Percentiles rank a stretch among this genome's conserved stretches.
These are phyloP conservation scores for Digitaria exilis DNA, from an alignment of 202 grass and related monocot genomes.

Conservation along the genomic window DNA sequence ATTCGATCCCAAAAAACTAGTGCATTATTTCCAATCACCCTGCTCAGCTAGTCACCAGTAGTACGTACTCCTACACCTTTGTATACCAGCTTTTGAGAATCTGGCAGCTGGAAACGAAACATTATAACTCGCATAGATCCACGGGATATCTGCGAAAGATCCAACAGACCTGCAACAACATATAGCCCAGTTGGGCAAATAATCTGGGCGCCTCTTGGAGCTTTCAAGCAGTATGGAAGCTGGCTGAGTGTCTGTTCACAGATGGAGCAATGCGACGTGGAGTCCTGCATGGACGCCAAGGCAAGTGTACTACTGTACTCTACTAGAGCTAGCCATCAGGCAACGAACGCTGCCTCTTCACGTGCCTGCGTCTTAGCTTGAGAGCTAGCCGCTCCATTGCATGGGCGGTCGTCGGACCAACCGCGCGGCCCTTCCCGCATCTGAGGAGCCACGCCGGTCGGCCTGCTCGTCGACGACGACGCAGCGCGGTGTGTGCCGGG, in stretches of 20 bases:
- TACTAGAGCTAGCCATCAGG: neutral
- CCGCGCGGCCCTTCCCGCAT: conserved; percentile 37
- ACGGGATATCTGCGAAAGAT: conserved; percentile 22
- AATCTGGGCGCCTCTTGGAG: conserved; percentile 28
- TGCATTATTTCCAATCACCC: neutral
- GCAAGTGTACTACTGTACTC: neutral
- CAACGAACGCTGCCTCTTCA: conserved; percentile 28
- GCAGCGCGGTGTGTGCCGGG: too few relatives aligned
- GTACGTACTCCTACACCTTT: neutral
- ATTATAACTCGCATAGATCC: neutral
- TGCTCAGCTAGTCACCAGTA: neutral
- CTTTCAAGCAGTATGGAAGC: conserved; percentile 7
- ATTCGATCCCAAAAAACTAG: neutral
- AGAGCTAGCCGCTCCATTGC: neutral
- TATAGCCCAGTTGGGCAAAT: neutral
- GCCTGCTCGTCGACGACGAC: neutral
- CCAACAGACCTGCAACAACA: conserved; percentile 7
- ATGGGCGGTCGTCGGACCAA: neutral
- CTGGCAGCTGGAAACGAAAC: neutral
- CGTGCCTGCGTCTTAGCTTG: neutral
- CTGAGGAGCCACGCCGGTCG: conserved; percentile 33
- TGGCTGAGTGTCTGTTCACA: neutral
- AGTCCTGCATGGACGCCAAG: conserved; percentile 30
- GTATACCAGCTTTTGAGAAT: neutral
- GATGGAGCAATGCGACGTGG: conserved; percentile 9